Percentiles rank a stretch among this genome's conserved stretches.
phyloP scores from a whole-genome alignment of 2,329 filamentous ascomycete genomes.

The Geosmithia putterillii region DNA sequence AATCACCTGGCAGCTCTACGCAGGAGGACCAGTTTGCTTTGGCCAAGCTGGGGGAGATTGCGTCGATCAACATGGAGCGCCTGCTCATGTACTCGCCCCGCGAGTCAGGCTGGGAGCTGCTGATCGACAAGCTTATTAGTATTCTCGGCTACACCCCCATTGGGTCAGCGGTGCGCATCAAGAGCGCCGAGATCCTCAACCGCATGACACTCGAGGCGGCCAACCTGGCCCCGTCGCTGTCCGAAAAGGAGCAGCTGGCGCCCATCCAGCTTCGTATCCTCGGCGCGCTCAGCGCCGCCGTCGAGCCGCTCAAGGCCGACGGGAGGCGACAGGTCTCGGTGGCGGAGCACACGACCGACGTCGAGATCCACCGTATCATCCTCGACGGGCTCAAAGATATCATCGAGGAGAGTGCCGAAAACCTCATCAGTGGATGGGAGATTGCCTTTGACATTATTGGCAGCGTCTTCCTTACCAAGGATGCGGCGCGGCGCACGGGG shows the following conservation, averaged over 20 bases:
- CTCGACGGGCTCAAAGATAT: slow-evolving; percentile 72
- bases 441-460: slow-evolving; percentile 76
- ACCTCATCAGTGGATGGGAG: slow-evolving; percentile 71
- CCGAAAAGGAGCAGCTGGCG: slow-evolving; percentile 33
- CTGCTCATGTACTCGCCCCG: slow-evolving; percentile 55
- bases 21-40: slow-evolving; percentile 57
- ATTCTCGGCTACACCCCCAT: slow-evolving; percentile 34
- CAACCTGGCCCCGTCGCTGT: slow-evolving; percentile 38
- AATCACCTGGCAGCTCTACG: slow-evolving; percentile 33
- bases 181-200: slow-evolving; percentile 54
- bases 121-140: slow-evolving; percentile 43
- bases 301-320: slow-evolving; percentile 39
- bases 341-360: slow-evolving; percentile 49
- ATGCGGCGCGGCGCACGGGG: slow-evolving; percentile 18
- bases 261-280: slow-evolving; percentile 63
- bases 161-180: slow-evolving; percentile 39
- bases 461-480: slow-evolving; percentile 55
- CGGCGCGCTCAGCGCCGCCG: slow-evolving; percentile 48
- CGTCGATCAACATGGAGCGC: slow-evolving; percentile 62
- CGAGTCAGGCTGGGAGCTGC: slow-evolving; percentile 62
- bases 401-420: slow-evolving; percentile 80
- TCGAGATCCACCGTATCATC: slow-evolving; percentile 69
- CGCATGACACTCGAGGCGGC: slow-evolving; percentile 45
- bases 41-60: slow-evolving; percentile 61
- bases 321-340: slow-evolving; percentile 41